Conservation (phyloP, 140 eudicot species). For the Cichorium intybus region DNA sequence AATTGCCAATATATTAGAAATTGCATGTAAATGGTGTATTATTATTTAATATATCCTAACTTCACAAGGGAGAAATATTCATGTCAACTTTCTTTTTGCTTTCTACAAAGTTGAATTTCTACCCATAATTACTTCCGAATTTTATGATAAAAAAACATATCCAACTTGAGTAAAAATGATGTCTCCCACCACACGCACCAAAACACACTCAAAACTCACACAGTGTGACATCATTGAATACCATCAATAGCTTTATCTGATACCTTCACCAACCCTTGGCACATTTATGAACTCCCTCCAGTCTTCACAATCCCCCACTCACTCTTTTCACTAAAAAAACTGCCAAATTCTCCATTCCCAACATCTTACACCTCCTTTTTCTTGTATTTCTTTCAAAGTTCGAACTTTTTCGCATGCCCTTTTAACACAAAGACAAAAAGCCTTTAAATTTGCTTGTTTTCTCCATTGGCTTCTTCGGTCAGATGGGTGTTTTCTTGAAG, state of each 20-base stretch:
- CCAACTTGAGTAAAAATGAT: slow-evolving; percentile 33
- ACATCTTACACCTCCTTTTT: slow-evolving; percentile 17
- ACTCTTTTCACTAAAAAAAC: slow-evolving; percentile 6
- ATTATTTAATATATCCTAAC: neutral
- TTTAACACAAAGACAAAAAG: slow-evolving; percentile 35
- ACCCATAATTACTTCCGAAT: slow-evolving; percentile 22
- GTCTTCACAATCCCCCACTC: slow-evolving; percentile 26
- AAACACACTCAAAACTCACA: slow-evolving; percentile 31
- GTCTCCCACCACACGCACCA: slow-evolving; percentile 22
- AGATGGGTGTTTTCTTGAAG: slow-evolving; percentile 29
- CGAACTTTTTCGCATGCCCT: slow-evolving; percentile 22
- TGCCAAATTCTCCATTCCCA: slow-evolving; percentile 24
- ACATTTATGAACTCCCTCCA: slow-evolving; percentile 49
- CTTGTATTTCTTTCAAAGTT: slow-evolving; percentile 8
- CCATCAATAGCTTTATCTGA: slow-evolving; percentile 29
- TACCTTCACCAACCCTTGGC: slow-evolving; percentile 40
- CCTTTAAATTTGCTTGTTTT: slow-evolving; percentile 32
- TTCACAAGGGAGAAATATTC: neutral
- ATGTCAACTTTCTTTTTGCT: slow-evolving; percentile 9
- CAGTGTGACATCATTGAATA: slow-evolving; percentile 46
- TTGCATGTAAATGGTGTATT: too few relatives aligned
- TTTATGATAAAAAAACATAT: slow-evolving; percentile 15
- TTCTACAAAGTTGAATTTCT: slow-evolving; percentile 20
- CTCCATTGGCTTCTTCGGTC: slow-evolving; percentile 34
- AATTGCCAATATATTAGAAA: too few relatives aligned